Evolutionary conservation across 2,329 filamentous ascomycete genomes (phyloP).

Genomic region (Trichoderma sp.): DNA sequence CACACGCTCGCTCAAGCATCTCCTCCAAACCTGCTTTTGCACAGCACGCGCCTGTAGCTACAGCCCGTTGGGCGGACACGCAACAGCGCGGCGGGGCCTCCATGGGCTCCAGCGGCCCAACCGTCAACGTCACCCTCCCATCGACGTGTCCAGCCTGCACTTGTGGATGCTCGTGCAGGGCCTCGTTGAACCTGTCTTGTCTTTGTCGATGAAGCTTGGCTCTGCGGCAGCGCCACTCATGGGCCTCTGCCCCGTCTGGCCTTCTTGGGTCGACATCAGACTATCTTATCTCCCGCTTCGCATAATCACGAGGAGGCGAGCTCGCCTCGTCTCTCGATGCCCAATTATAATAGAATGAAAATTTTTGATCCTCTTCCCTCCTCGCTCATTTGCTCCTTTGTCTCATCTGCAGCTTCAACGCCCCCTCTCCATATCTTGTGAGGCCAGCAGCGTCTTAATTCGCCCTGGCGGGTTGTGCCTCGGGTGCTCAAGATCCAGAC

Average conservation of each 20-base stretch:
- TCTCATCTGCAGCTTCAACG: constrained; percentile 7
- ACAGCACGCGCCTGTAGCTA: constrained; percentile 9
- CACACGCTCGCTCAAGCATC: not conserved
- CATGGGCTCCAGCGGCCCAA: constrained; percentile 18
- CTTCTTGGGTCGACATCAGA: constrained; percentile 15
- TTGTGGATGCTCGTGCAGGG: constrained; percentile 23
- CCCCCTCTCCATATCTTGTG: constrained; percentile 7
- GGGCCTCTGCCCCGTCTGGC: not conserved
- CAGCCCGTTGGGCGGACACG: constrained; percentile 3
- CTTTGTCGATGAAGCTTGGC: constrained; percentile 1
- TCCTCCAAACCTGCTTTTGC: constrained; percentile 14
- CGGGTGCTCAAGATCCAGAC: constrained; percentile 11
- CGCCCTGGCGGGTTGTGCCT: not conserved
- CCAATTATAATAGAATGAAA: constrained; percentile 23
- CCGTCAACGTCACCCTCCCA: constrained; percentile 23
- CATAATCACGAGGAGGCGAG: constrained; percentile 17
- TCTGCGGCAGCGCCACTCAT: not conserved
- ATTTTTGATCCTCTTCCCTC: constrained; percentile 8
- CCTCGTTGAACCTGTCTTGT: not conserved
- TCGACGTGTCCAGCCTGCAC: constrained; percentile 27
- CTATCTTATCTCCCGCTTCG: constrained; percentile 25
- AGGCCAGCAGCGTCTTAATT: constrained; percentile 3
- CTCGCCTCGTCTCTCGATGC: constrained; percentile 18
- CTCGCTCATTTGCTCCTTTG: constrained; percentile 8
- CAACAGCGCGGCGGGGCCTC: not conserved